A percentile compares a stretch with the other conserved stretches of the same genome.
Conservation (phyloP, 176 grass and related monocot genomes). For the sorghum (Sorghum bicolor) region DNA sequence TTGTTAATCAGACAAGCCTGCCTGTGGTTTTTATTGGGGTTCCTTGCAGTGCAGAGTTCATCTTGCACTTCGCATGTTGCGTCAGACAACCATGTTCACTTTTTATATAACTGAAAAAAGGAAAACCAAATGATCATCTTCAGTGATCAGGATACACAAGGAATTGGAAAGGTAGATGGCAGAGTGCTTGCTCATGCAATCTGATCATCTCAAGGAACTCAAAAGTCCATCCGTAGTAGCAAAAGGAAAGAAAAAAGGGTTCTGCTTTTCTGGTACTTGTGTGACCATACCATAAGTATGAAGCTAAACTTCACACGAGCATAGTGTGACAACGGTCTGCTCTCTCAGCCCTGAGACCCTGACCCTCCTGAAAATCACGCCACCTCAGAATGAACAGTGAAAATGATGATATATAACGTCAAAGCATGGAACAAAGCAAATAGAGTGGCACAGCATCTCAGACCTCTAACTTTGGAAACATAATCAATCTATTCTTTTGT, state of each 20-base stretch:
- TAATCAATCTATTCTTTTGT: conserved; percentile 1
- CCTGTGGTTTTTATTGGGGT: neutral
- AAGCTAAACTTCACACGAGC: neutral
- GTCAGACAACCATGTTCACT: neutral
- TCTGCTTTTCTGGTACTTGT: neutral
- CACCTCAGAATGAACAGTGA: neutral
- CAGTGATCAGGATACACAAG: neutral
- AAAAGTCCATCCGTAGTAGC: neutral
- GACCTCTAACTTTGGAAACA: neutral
- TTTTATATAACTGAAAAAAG: neutral
- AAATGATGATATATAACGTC: neutral
- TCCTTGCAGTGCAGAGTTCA: neutral
- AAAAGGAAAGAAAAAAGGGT: neutral
- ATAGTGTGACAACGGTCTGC: neutral
- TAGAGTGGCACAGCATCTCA: neutral
- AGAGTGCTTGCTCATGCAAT: neutral
- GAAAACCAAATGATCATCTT: neutral
- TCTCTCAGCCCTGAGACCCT: neutral
- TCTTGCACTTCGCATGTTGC: neutral
- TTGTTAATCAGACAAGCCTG: neutral
- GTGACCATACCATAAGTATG: neutral
- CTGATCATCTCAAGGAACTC: neutral
- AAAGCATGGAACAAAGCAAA: neutral
- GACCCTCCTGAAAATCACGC: too few relatives aligned
- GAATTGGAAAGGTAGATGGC: neutral